These are phyloP conservation scores for Fusarium xylarioides DNA, from an alignment of 2,329 filamentous ascomycete species.

Conservation along the genomic window DNA sequence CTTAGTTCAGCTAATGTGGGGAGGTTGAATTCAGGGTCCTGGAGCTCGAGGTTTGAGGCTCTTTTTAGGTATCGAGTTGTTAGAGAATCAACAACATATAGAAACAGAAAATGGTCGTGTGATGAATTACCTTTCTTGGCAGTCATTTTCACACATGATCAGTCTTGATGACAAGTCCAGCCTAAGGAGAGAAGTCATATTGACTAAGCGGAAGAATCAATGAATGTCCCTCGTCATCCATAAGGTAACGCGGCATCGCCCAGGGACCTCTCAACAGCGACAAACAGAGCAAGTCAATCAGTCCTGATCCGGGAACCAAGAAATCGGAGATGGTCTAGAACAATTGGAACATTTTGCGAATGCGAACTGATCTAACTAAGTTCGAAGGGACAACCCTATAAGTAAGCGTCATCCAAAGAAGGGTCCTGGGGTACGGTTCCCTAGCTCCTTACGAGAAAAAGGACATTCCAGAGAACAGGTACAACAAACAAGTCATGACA, in stretches of 20 bases:
- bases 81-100: neutral
- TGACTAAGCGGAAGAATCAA: conserved; percentile 1
- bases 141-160: neutral
- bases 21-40: conserved; percentile 26
- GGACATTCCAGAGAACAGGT: conserved; percentile 9
- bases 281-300: neutral
- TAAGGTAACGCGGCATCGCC: too few relatives aligned
- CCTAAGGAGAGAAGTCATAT: neutral
- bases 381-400: neutral
- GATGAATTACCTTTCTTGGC: conserved; percentile 18
- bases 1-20: conserved; percentile 20
- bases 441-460: neutral
- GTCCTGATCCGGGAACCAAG: conserved; percentile 19
- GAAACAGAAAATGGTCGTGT: conserved; percentile 11
- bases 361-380: conserved; percentile 10
- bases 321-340: conserved; percentile 16
- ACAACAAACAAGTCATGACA: conserved; percentile 1
- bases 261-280: neutral
- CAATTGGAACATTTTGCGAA: conserved; percentile 10
- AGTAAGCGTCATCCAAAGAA: conserved; percentile 21
- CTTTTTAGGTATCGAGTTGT: neutral
- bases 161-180: neutral
- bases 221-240: conserved; percentile 5
- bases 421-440: neutral
- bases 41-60: conserved; percentile 16